phyloP scores from a whole-genome alignment of 495 filamentous ascomycete genomes.

The Penicillium daleae region DNA sequence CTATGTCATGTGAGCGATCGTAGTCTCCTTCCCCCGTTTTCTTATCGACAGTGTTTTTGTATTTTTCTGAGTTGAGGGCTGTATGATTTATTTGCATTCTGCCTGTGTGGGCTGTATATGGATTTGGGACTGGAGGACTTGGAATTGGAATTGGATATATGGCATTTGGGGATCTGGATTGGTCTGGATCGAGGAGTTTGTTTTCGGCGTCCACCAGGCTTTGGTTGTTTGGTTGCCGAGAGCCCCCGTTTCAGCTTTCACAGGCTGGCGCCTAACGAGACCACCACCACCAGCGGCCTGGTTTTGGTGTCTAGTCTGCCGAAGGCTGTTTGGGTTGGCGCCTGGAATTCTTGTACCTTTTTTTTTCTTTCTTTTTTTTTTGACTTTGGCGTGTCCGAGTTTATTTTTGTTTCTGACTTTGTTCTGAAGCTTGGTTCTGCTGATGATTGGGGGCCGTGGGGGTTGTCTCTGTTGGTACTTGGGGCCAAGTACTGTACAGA shows the following conservation, averaged over 20 bases:
- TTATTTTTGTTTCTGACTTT: not conserved
- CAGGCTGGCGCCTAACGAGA: not conserved
- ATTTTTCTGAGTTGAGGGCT: not conserved
- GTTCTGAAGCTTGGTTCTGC: conserved; percentile 1
- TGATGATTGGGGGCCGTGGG: conserved; percentile 3
- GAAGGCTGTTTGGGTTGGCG: not conserved
- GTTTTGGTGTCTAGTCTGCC: not conserved
- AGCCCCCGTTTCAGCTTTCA: not conserved
- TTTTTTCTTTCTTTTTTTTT: not conserved
- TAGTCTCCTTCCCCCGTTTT: conserved; percentile 10
- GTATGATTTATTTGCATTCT: not conserved
- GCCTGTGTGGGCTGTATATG: not conserved
- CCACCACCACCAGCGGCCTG: not conserved
- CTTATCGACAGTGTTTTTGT: conserved; percentile 11
- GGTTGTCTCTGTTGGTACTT: not conserved
- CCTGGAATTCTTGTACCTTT: too few relatives aligned
- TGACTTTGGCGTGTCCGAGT: not conserved
- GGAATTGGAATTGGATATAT: not conserved
- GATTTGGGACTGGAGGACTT: not conserved
- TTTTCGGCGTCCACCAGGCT: not conserved
- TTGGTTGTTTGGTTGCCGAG: not conserved
- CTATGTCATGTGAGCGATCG: conserved; percentile 38
- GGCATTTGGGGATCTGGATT: not conserved
- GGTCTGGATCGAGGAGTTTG: not conserved
- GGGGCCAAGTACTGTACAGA: too few relatives aligned